phyloP scores from a whole-genome alignment of 768 basidiomycete species.

The Boletus reticuloceps region DNA sequence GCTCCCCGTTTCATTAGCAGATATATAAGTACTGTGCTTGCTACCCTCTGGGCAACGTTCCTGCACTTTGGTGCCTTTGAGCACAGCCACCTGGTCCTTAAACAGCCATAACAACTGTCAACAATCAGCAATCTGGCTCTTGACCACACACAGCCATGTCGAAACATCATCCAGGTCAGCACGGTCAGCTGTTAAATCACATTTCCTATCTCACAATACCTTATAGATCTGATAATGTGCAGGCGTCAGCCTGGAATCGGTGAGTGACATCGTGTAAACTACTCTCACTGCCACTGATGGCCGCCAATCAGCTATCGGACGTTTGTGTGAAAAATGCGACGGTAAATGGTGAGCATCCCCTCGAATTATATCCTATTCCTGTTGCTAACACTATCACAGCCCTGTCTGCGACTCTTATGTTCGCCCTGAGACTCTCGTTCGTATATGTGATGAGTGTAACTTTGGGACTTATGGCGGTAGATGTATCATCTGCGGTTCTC shows the following conservation, averaged over 20 bases:
- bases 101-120: slow-evolving; percentile 10
- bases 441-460: slow-evolving; percentile 99
- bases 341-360: slow-evolving; percentile 84
- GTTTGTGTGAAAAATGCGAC: slow-evolving; percentile 98
- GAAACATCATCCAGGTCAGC: slow-evolving; percentile 82
- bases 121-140: slow-evolving; percentile 4
- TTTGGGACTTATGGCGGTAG: slow-evolving; percentile 97
- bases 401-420: slow-evolving; percentile 99
- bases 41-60: no score
- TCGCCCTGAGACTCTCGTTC: slow-evolving; percentile 94
- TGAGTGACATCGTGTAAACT: slow-evolving; percentile 34
- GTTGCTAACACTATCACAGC: slow-evolving; percentile 40
- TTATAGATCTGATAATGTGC: slow-evolving; percentile 94
- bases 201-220: background rate
- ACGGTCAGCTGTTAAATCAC: background rate
- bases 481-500: slow-evolving; percentile 96
- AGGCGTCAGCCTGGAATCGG: slow-evolving; percentile 97
- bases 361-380: background rate
- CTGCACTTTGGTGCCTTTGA: no score
- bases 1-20: slow-evolving; percentile 6
- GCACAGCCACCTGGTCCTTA: slow-evolving; percentile 14
- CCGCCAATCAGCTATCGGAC: slow-evolving; percentile 75
- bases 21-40: background rate
- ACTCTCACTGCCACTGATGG: slow-evolving; percentile 6
- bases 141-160: slow-evolving; percentile 54